These are phyloP conservation scores for Yarrowia sp. DNA, from an alignment of 805 yeast species.

Conservation along the genomic window DNA sequence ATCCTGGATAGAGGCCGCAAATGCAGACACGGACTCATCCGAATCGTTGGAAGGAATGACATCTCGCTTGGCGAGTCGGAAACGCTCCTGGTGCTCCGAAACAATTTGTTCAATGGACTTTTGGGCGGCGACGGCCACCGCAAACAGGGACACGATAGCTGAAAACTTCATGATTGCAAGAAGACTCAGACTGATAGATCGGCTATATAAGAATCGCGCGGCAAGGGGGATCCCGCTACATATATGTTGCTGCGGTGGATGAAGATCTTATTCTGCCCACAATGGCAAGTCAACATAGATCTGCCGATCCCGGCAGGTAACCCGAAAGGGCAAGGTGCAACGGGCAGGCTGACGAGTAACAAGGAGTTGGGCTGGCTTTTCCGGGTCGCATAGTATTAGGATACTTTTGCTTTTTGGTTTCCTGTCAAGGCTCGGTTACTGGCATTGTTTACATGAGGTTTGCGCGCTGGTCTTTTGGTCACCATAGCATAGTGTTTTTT, in stretches of 20 bases:
- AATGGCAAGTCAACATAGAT: slow-evolving; percentile 13
- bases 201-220: not conserved
- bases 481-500: not conserved
- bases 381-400: not conserved
- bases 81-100: slow-evolving; percentile 7
- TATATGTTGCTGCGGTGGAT: slow-evolving; percentile 12
- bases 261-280: slow-evolving; percentile 10
- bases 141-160: slow-evolving; percentile 8
- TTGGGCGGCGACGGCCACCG: slow-evolving; percentile 19
- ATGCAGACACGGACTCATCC: slow-evolving; percentile 7
- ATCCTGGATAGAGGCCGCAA: slow-evolving; percentile 2
- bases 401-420: not conserved
- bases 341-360: slow-evolving; percentile 5
- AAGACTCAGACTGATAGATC: not conserved
- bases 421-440: not conserved
- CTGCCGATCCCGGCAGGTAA: slow-evolving; percentile 4
- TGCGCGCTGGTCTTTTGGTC: not conserved
- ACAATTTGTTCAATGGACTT: slow-evolving; percentile 18
- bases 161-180: slow-evolving; percentile 1
- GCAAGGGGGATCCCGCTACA: slow-evolving; percentile 15
- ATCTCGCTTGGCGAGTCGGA: slow-evolving; percentile 12
- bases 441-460: not conserved
- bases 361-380: slow-evolving; percentile 8
- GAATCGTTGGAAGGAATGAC: slow-evolving; percentile 1
- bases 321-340: slow-evolving; percentile 7